A percentile compares a stretch with the other conserved stretches of the same genome.
Conservation (phyloP, 192 early-diverging fungal species). For the Backusella sp. region DNA sequence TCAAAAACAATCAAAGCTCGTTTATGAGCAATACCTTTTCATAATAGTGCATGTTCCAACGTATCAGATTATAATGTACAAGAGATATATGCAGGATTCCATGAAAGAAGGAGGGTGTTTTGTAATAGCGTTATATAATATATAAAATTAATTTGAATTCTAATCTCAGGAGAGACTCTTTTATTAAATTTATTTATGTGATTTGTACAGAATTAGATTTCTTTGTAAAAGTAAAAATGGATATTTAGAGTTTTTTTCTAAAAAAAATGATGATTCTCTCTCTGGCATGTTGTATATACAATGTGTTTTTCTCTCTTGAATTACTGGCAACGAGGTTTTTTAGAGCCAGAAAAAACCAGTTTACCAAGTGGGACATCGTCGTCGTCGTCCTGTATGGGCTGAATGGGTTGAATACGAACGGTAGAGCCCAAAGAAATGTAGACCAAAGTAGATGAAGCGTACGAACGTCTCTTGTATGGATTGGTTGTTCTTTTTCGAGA, state of each 20-base stretch:
- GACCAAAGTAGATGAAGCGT: conserved; percentile 3
- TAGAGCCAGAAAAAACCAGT: background rate
- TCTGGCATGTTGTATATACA: background rate
- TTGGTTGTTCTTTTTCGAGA: background rate
- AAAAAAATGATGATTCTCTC: background rate
- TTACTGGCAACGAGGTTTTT: background rate
- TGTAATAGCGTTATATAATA: too few relatives aligned
- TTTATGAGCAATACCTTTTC: too few relatives aligned
- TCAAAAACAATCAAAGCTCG: too few relatives aligned
- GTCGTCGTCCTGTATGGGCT: conserved; percentile 1
- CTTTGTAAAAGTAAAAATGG: background rate
- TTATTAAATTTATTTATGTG: background rate
- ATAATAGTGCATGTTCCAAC: too few relatives aligned
- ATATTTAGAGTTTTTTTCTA: background rate
- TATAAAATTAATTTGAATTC: background rate
- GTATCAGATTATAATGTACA: too few relatives aligned
- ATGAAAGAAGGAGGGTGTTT: too few relatives aligned
- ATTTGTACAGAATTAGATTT: background rate
- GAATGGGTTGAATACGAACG: background rate
- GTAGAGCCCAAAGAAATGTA: background rate
- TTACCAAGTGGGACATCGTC: conserved; percentile 17
- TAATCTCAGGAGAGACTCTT: background rate
- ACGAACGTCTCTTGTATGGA: background rate
- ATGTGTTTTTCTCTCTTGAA: background rate
- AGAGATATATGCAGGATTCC: too few relatives aligned